A percentile compares a stretch with the other conserved stretches of the same genome.
These are phyloP conservation scores for Zancudomyces culisetae DNA, from an alignment of 371 early-diverging fungal species.

Conservation along the genomic window DNA sequence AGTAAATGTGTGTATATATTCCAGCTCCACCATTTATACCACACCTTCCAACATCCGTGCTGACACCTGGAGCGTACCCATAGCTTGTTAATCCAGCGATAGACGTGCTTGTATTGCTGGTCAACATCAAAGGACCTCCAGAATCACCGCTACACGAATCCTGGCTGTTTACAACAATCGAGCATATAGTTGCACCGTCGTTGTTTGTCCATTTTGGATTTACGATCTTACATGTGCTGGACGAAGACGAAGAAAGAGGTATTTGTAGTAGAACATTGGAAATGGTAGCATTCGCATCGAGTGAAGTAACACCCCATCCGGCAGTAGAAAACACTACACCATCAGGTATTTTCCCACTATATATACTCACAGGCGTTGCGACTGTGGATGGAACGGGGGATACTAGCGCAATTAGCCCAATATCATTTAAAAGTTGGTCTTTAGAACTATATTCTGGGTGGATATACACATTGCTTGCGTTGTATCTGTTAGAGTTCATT, in stretches of 20 bases:
- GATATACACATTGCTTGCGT: background rate
- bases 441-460: background rate
- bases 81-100: background rate
- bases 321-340: background rate
- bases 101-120: background rate
- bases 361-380: background rate
- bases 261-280: background rate
- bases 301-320: background rate
- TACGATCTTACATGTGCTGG: background rate
- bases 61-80: background rate
- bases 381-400: background rate
- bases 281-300: background rate
- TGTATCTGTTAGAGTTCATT: background rate
- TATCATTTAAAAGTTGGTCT: background rate
- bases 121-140: conserved; percentile 24
- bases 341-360: background rate
- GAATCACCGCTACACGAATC: conserved; percentile 29
- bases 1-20: background rate
- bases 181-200: no score
- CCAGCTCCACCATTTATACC: background rate
- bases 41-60: background rate
- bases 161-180: conserved; percentile 4
- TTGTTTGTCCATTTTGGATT: background rate
- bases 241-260: background rate
- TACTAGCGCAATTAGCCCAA: background rate